Evolutionary conservation across 2,329 filamentous ascomycete species (phyloP), one percentile per base, ranked within the genome.

Genomic region (Lecanicillium sp.): DNA sequence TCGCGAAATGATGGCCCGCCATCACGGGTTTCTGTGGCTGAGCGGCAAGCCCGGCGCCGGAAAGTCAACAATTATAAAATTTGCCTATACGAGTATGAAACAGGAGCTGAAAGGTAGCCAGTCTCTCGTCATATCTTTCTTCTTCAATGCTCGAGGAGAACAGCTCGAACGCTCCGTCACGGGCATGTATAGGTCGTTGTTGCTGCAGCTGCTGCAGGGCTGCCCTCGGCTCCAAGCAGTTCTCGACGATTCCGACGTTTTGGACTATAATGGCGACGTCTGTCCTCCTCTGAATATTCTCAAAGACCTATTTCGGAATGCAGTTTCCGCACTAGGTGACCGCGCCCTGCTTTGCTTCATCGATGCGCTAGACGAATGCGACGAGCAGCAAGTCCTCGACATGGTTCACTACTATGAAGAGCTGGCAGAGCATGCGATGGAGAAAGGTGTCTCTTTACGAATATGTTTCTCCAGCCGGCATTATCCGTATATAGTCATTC

Each of bases 101-200:
- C 51, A 48, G 17, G 17, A 34, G 3, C 42, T 48, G 12, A 41
- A 43, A 4, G 3, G 4, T 6, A n/a, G 17, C 5, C 18, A 35
- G 4, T 4, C 19, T 1, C 29, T 54, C 0, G 44, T 65, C 0
- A 40, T 69, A 1, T 64, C 60, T 1, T 72, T 70, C 51, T 74
- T 72, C 50, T 73, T 72, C 56, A 66, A 71, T 40, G 67, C 67
- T 0, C 51, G 65, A 39, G 69, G 68, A 0, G 51, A 55, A 0
- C 22, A 51, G 4, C 48, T 70, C 7, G 68, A 77, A 33, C 71
- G 57, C 37, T 64, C 69, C 0, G 55, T 59, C 0, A 17, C 54
- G 0, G 73, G 74, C 0, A 61, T 78, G 51, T 75, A 73, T 44
- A 59, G 71, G 3, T 70, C 69, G 0, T 38, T 78, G 1, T 39